Percentiles rank a stretch among this genome's conserved stretches.
Evolutionary conservation across 768 basidiomycete species (phyloP).

Genomic region (Zangia roseola): DNA sequence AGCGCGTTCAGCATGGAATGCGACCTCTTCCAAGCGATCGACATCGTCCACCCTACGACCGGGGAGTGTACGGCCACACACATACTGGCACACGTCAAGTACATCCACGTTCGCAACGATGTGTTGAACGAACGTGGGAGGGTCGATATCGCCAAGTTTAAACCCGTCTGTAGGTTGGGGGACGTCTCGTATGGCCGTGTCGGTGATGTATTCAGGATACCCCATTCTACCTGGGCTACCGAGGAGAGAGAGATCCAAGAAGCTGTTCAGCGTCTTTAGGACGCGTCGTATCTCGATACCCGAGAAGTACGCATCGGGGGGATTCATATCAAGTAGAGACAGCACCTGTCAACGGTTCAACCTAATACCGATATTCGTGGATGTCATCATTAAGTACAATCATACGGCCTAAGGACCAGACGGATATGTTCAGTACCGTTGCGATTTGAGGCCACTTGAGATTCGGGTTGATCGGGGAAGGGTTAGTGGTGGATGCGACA

Average conservation of each 20-base stretch:
- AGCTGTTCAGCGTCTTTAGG: slow-evolving; percentile 1
- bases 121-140: slow-evolving; percentile 34
- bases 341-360: too few relatives aligned
- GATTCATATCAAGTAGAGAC: too few relatives aligned
- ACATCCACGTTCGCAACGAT: slow-evolving; percentile 43
- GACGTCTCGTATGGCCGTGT: slow-evolving; percentile 36
- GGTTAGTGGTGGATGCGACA: too few relatives aligned
- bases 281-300: neutral
- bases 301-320: too few relatives aligned
- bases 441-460: too few relatives aligned
- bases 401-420: too few relatives aligned
- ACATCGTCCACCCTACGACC: slow-evolving; percentile 33
- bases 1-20: slow-evolving; percentile 51
- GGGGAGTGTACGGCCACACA: slow-evolving; percentile 29
- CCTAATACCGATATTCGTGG: too few relatives aligned
- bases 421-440: too few relatives aligned
- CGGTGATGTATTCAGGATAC: slow-evolving; percentile 27
- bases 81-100: slow-evolving; percentile 38
- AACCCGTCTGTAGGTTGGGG: slow-evolving; percentile 38
- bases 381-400: too few relatives aligned
- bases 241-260: slow-evolving; percentile 12
- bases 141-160: slow-evolving; percentile 36
- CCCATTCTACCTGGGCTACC: slow-evolving; percentile 17
- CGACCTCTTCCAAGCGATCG: slow-evolving; percentile 36
- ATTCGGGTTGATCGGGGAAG: too few relatives aligned